These are phyloP conservation scores for Cinnamomum micranthum DNA, from an alignment of 164 flowering plant genomes.

Conservation along the genomic window DNA sequence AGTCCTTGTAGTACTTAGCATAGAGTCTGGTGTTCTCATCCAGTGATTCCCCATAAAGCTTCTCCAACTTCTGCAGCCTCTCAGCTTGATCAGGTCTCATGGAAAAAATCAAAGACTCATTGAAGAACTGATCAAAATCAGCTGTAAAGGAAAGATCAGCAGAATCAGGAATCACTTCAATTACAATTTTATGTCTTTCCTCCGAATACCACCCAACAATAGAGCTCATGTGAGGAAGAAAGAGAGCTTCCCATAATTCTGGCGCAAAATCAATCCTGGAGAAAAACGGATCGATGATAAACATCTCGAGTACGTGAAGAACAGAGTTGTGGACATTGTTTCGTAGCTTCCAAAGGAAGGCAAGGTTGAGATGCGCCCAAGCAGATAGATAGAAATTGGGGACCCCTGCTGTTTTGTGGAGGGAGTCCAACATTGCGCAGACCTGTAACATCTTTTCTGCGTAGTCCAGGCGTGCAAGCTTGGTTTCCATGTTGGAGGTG, in stretches of 20 bases:
- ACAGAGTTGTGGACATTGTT: slow-evolving; percentile 46
- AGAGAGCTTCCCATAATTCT: slow-evolving; percentile 61
- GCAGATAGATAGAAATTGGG: slow-evolving; percentile 78
- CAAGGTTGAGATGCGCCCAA: slow-evolving; percentile 79
- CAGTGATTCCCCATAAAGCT: slow-evolving; percentile 57
- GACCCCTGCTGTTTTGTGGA: slow-evolving; percentile 67
- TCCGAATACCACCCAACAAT: slow-evolving; percentile 76
- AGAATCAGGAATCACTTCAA: slow-evolving; percentile 78
- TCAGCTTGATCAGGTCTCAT: slow-evolving; percentile 77
- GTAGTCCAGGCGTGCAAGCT: slow-evolving; percentile 60
- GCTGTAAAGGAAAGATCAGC: slow-evolving; percentile 63
- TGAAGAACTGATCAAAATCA: slow-evolving; percentile 65
- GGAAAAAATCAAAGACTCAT: slow-evolving; percentile 62
- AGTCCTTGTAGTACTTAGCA: slow-evolving; percentile 69
- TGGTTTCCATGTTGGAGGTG: slow-evolving; percentile 64
- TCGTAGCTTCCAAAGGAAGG: slow-evolving; percentile 55
- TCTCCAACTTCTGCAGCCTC: slow-evolving; percentile 55
- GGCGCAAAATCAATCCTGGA: slow-evolving; percentile 77
- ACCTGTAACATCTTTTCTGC: slow-evolving; percentile 84
- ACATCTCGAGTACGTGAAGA: slow-evolving; percentile 71
- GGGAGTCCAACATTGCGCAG: slow-evolving; percentile 64
- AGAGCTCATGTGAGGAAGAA: slow-evolving; percentile 80
- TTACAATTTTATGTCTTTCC: slow-evolving; percentile 60
- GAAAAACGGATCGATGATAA: slow-evolving; percentile 63
- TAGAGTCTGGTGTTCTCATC: slow-evolving; percentile 65